A percentile compares a stretch with the other conserved stretches of the same genome.
Conservation (phyloP, 208 protist genomes). For the Trypanosoma lewisi region DNA sequence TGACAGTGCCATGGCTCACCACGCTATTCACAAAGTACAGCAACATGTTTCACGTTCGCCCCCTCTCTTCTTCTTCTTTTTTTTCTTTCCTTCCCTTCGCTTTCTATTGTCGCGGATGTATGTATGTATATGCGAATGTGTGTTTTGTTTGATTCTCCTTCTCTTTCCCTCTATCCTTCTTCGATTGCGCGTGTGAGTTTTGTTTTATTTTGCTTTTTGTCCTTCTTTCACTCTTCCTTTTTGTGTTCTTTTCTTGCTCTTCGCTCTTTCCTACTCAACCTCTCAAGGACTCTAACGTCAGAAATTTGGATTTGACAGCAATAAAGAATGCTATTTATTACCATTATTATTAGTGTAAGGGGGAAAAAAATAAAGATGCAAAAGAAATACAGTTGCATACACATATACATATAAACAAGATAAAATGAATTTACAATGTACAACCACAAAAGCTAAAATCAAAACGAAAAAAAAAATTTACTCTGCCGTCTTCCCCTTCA, state of each 20-base stretch:
- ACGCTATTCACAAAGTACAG: conserved; percentile 75
- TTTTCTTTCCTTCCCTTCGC: conserved; percentile 1
- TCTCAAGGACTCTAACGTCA: too few relatives aligned
- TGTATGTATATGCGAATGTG: neutral
- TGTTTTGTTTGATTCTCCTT: neutral
- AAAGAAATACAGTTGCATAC: neutral
- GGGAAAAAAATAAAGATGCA: neutral
- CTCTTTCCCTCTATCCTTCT: neutral
- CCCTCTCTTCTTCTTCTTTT: neutral
- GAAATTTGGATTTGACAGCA: too few relatives aligned
- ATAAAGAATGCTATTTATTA: too few relatives aligned
- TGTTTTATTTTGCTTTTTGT: neutral
- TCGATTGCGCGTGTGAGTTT: neutral
- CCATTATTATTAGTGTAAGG: neutral
- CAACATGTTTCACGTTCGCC: conserved; percentile 34
- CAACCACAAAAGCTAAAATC: conserved; percentile 7
- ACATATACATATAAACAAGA: neutral
- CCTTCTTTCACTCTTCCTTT: neutral
- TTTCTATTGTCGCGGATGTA: conserved; percentile 1
- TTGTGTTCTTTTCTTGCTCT: neutral
- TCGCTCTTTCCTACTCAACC: too few relatives aligned
- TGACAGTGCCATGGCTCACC: conserved; percentile 50
- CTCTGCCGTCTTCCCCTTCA: too few relatives aligned
- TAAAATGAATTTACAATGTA: neutral
- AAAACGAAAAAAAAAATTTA: conserved; percentile 15